Evolutionary conservation across 129 eudicot genomes (phyloP).

Genomic region (Escallonia herrerae): DNA sequence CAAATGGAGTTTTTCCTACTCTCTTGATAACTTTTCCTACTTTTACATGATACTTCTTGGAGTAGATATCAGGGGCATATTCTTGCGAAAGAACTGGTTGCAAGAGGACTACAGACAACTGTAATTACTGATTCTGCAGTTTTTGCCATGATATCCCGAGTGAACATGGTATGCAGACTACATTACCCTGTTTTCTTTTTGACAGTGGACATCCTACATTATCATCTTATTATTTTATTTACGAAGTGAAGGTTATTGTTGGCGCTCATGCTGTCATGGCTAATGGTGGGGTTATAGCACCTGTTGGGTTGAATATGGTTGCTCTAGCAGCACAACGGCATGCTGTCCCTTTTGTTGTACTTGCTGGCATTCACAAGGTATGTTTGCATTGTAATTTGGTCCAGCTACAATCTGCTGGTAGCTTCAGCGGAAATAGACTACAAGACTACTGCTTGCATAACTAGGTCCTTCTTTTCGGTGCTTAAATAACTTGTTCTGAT

Average conservation of each 20-base stretch:
- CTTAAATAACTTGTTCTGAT: neutral
- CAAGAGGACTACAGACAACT: constrained; percentile 88
- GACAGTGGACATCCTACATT: neutral
- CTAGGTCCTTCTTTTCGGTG: neutral
- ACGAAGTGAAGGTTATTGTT: constrained; percentile 65
- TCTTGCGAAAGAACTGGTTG: constrained; percentile 80
- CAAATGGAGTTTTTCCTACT: neutral
- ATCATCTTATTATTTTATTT: constrained; percentile 1
- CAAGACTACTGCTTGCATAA: neutral
- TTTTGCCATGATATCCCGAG: constrained; percentile 97
- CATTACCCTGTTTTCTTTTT: neutral
- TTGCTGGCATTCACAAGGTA: constrained; percentile 97
- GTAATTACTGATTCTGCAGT: constrained; percentile 95
- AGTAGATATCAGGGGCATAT: constrained; percentile 89
- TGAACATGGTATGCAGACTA: constrained; percentile 61
- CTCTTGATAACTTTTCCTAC: neutral
- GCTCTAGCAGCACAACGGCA: constrained; percentile 96
- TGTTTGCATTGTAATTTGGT: neutral
- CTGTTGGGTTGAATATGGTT: constrained; percentile 93
- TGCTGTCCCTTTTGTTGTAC: constrained; percentile 94
- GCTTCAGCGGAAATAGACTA: neutral
- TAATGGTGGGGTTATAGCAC: constrained; percentile 94
- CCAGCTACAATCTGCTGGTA: neutral
- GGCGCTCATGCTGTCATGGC: constrained; percentile 99
- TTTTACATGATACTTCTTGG: constrained; percentile 3